Base-by-base conservation (phyloP, 177 flowering plant genomes). In the Vitis hybrid region DNA sequence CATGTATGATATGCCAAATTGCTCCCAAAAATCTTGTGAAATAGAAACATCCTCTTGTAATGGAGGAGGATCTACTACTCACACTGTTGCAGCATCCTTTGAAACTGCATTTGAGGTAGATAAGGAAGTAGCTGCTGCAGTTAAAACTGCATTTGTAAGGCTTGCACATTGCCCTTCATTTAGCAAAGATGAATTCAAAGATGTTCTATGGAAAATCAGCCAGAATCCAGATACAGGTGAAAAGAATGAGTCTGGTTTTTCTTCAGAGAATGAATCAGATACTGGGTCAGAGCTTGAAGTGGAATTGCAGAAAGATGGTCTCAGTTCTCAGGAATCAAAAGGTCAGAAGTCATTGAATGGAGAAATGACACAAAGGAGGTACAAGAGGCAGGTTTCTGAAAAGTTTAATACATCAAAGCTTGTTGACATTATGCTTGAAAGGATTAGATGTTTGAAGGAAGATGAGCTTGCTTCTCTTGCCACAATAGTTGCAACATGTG, bases 401-500 rank as follows among this genome's bases (percentile, higher is more conserved):
- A 85, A 76, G 58, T 67, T 77, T 13, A 74, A 64, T 14, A 72
- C 53, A 57, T 35, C 52, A 52, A 83, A 78, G 58, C 91, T 94
- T 60, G 87, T 84, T 13, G 84, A 84, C 9, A 83, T 86, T 84
- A 90, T 94, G 97, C 74, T 90, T 68, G 93, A 85, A 64, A 89
- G 97, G 85, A 91, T 92, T 50, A 84, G 71, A 70, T 61, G 81
- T 72, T 79, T 94, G 77, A 77, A 87, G 64, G 97, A 90, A 73
- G 90, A 92, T 20, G 94, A 94, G 67, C 91, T 92, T 72, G 84
- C 93, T 77, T 92, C 97, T 64, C 89, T 94, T 63, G 95, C 97
- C 71, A 90, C 94, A n/a, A 92, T 91, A 66, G 99, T 94, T 72
- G 99, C 97, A 69, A 94, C 99, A 65, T 90, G 93, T 78, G 97